These are phyloP conservation scores for Fusarium succisae DNA, from an alignment of 2,329 filamentous ascomycete genomes.

Conservation along the genomic window DNA sequence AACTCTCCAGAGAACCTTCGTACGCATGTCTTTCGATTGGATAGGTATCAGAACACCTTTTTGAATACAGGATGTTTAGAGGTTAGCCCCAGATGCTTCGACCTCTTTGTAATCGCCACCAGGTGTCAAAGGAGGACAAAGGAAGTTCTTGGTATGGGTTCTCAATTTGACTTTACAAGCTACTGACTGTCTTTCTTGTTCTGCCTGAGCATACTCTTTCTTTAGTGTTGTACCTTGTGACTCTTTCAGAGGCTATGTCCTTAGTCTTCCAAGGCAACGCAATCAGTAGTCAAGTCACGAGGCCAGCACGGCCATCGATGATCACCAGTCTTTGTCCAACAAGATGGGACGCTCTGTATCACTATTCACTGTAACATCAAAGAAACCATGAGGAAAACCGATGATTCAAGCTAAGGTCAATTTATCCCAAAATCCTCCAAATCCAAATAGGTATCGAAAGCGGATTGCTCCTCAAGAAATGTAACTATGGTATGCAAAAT, in stretches of 20 bases:
- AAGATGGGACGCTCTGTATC: not conserved
- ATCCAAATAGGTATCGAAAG: constrained; percentile 40
- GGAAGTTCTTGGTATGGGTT: not conserved
- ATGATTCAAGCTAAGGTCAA: not conserved
- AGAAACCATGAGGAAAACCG: not conserved
- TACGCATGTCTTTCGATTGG: not conserved
- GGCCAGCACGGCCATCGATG: not conserved
- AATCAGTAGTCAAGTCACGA: constrained; percentile 5
- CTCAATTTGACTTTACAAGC: not conserved
- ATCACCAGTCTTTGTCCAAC: not conserved
- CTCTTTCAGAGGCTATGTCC: not conserved
- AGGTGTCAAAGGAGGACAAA: not conserved
- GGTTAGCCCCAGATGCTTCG: not conserved
- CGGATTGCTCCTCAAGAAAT: constrained; percentile 36
- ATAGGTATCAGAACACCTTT: not conserved
- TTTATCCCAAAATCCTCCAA: constrained; percentile 14
- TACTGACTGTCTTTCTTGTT: not conserved
- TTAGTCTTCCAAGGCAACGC: not conserved
- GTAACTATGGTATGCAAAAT: constrained; percentile 17
- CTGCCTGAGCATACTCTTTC: not conserved
- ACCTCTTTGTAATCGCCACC: not conserved
- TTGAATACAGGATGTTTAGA: not conserved
- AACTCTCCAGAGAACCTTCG: no score
- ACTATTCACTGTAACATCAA: not conserved
- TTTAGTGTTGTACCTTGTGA: not conserved